Percentiles rank a stretch among this genome's conserved stretches.
Conservation (phyloP, 148 eudicot species). For the Persicaria maculosa region DNA sequence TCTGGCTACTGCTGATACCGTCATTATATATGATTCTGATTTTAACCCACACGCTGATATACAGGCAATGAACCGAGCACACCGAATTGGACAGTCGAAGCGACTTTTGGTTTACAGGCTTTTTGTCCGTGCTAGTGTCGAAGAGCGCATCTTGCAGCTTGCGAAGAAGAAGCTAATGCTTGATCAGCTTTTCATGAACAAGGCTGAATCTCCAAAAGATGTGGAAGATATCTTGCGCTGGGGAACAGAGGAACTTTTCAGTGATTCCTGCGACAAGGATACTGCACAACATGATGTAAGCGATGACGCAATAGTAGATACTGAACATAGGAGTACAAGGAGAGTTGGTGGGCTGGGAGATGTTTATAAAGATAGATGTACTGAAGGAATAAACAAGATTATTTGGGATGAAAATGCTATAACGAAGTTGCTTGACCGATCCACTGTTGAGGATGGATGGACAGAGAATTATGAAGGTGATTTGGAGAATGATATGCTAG, state of each 20-base stretch:
- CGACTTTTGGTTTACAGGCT: constrained; percentile 91
- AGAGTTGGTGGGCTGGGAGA: constrained; percentile 90
- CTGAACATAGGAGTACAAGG: constrained; percentile 59
- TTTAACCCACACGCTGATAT: constrained; percentile 99
- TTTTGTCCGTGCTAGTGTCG: constrained; percentile 99
- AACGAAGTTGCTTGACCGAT: constrained; percentile 87
- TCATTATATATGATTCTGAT: constrained; percentile 94
- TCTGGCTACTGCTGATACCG: constrained; percentile 98
- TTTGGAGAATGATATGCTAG: constrained; percentile 92
- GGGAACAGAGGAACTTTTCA: constrained; percentile 96
- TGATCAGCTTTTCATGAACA: constrained; percentile 95
- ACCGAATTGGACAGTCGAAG: constrained; percentile 93
- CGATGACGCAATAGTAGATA: constrained; percentile 54
- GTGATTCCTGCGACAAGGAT: constrained; percentile 55
- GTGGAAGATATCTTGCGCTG: constrained; percentile 94
- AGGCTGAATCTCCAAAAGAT: constrained; percentile 94
- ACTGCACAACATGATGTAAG: constrained; percentile 31
- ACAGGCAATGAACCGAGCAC: constrained; percentile 99
- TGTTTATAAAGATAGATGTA: constrained; percentile 85
- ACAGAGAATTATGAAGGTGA: constrained; percentile 71
- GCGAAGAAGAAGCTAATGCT: constrained; percentile 96
- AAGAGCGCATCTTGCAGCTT: constrained; percentile 96
- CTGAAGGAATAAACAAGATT: constrained; percentile 67
- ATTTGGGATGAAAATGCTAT: constrained; percentile 93
- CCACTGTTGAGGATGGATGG: constrained; percentile 55